Evolutionary conservation across 2,329 filamentous ascomycete genomes (phyloP).

Genomic region (Botryotinia narcissicola): DNA sequence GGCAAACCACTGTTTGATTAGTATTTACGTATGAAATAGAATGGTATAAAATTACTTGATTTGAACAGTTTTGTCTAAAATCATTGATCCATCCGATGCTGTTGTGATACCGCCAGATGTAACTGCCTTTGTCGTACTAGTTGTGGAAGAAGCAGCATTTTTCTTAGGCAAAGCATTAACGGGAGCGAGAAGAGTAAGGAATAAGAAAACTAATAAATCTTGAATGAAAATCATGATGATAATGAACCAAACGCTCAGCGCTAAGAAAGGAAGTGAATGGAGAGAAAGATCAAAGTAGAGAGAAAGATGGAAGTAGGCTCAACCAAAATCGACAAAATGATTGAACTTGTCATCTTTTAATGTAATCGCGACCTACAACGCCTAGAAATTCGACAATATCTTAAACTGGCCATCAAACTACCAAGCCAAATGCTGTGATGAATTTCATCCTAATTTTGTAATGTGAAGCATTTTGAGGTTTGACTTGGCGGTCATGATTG

Average conservation of each 20-base stretch:
- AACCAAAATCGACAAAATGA: not conserved
- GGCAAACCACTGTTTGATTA: constrained; percentile 45
- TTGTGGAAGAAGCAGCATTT: constrained; percentile 17
- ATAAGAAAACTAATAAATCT: not conserved
- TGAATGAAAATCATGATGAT: constrained; percentile 18
- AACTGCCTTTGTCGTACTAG: constrained; percentile 10
- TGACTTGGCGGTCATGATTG: constrained; percentile 18
- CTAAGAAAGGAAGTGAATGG: constrained; percentile 9
- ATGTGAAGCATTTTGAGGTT: constrained; percentile 16
- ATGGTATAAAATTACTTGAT: constrained; percentile 48
- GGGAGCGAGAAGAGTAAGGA: constrained; percentile 16
- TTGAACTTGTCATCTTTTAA: constrained; percentile 4
- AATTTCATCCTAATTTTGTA: constrained; percentile 12
- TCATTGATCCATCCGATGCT: constrained; percentile 54
- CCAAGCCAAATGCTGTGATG: not conserved
- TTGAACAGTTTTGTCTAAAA: constrained; percentile 53
- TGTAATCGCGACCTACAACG: not conserved
- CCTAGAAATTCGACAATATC: not conserved
- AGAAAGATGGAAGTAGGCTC: not conserved
- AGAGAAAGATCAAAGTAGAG: not conserved
- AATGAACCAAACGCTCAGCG: constrained; percentile 15
- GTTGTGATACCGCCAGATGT: constrained; percentile 24
- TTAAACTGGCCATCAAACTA: constrained; percentile 9
- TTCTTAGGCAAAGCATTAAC: constrained; percentile 31
- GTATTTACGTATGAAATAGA: not conserved